phyloP scores from a whole-genome alignment of 2,329 filamentous ascomycete species.

The Penicillium sp. region DNA sequence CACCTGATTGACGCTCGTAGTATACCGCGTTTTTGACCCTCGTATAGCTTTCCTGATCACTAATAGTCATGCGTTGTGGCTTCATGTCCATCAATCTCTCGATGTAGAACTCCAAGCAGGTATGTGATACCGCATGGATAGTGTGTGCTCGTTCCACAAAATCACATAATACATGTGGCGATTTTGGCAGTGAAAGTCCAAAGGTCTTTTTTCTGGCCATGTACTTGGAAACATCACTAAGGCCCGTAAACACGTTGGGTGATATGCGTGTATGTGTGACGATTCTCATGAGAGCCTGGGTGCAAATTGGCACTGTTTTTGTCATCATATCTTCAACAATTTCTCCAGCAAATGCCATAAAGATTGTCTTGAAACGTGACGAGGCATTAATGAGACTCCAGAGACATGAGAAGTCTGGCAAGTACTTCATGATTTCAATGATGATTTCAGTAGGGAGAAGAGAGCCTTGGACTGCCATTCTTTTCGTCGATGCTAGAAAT shows the following conservation, averaged over 20 bases:
- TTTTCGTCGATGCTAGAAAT: no score
- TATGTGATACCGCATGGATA: not conserved
- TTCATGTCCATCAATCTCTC: not conserved
- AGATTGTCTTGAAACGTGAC: not conserved
- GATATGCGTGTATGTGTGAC: not conserved
- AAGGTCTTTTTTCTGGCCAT: not conserved
- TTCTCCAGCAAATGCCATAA: not conserved
- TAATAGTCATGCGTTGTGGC: not conserved
- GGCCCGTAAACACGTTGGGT: not conserved
- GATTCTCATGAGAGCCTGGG: not conserved
- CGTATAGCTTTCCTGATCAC: not conserved
- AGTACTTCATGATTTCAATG: not conserved
- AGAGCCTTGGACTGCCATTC: not conserved
- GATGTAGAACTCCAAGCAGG: not conserved
- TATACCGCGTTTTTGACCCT: not conserved
- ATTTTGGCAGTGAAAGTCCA: not conserved
- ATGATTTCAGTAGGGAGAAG: slow-evolving; percentile 1
- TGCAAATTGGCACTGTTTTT: not conserved
- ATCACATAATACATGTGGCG: not conserved
- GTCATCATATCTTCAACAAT: not conserved
- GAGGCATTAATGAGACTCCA: slow-evolving; percentile 4
- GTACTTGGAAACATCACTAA: not conserved
- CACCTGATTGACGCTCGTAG: not conserved
- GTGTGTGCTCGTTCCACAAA: not conserved
- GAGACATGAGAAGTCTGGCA: not conserved